These are phyloP conservation scores for Lachancea cidri DNA, from an alignment of 805 yeast genomes.

Conservation along the genomic window DNA sequence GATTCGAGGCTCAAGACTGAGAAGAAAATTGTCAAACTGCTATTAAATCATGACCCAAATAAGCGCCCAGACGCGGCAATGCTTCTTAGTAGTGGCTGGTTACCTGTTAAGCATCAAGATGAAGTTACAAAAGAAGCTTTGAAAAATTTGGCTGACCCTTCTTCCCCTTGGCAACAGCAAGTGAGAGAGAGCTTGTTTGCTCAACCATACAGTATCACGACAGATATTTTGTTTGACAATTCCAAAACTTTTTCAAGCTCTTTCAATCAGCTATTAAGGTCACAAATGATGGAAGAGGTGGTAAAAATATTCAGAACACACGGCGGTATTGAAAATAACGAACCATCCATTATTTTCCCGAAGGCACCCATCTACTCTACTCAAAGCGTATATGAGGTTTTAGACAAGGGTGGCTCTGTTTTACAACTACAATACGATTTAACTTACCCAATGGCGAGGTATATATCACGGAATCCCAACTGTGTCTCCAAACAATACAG, in stretches of 20 bases:
- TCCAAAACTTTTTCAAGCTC: slow-evolving; percentile 26
- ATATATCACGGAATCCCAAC: slow-evolving; percentile 57
- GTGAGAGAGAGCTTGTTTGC: slow-evolving; percentile 82
- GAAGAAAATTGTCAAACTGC: slow-evolving; percentile 55
- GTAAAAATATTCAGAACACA: slow-evolving; percentile 64
- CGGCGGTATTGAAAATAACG: slow-evolving; percentile 79
- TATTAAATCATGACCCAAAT: slow-evolving; percentile 75
- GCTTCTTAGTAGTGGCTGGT: slow-evolving; percentile 69
- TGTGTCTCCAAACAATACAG: slow-evolving; percentile 54
- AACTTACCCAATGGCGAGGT: slow-evolving; percentile 84
- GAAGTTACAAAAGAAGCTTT: slow-evolving; percentile 84
- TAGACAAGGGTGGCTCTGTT: slow-evolving; percentile 84
- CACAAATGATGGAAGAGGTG: slow-evolving; percentile 56
- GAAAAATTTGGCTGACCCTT: slow-evolving; percentile 77
- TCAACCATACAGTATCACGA: slow-evolving; percentile 79
- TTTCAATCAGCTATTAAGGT: slow-evolving; percentile 51
- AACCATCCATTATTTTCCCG: slow-evolving; percentile 70
- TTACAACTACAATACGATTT: slow-evolving; percentile 86
- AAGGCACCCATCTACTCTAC: slow-evolving; percentile 65
- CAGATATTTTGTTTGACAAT: slow-evolving; percentile 76
- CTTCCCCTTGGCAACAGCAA: slow-evolving; percentile 92
- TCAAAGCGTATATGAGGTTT: slow-evolving; percentile 67
- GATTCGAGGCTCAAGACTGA: slow-evolving; percentile 49
- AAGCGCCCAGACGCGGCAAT: slow-evolving; percentile 76
- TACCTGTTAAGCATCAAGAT: slow-evolving; percentile 89